Evolutionary conservation across 768 basidiomycete species (phyloP).

Genomic region (Trametes punicea): DNA sequence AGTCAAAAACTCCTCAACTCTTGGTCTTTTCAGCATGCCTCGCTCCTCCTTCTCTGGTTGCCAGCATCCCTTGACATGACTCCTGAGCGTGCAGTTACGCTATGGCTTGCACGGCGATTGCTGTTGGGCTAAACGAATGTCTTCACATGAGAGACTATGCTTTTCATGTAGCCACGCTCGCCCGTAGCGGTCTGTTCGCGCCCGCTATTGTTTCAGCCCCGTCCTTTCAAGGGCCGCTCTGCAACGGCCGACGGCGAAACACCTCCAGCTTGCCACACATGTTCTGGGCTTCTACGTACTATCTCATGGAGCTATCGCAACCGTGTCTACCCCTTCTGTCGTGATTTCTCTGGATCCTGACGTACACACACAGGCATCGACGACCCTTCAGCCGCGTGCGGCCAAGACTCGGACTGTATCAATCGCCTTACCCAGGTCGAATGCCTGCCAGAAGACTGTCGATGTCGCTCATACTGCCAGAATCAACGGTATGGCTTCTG

Average conservation of each 20-base stretch:
- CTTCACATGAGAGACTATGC: too few species aligned
- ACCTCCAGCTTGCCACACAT: too few species aligned
- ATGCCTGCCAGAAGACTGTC: constrained; percentile 88
- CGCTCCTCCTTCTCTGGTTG: neutral
- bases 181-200: too few species aligned
- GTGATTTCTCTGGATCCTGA: neutral
- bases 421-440: constrained; percentile 97
- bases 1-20: constrained; percentile 36
- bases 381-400: constrained; percentile 69
- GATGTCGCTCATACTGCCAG: constrained; percentile 75
- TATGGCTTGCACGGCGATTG: too few species aligned
- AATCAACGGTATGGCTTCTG: constrained; percentile 83
- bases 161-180: too few species aligned
- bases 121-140: too few species aligned
- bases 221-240: too few species aligned
- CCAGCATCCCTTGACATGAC: neutral
- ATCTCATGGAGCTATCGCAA: neutral
- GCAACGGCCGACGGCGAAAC: too few species aligned
- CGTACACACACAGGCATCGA: constrained; percentile 45
- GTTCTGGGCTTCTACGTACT: too few species aligned
- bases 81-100: too few species aligned
- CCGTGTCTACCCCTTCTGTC: constrained; percentile 7
- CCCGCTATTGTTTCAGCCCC: too few species aligned
- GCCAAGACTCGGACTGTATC: constrained; percentile 89
- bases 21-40: neutral